These are phyloP conservation scores for Phytopythium helicoides DNA, from an alignment of 352 stramenopile species.

Conservation along the genomic window DNA sequence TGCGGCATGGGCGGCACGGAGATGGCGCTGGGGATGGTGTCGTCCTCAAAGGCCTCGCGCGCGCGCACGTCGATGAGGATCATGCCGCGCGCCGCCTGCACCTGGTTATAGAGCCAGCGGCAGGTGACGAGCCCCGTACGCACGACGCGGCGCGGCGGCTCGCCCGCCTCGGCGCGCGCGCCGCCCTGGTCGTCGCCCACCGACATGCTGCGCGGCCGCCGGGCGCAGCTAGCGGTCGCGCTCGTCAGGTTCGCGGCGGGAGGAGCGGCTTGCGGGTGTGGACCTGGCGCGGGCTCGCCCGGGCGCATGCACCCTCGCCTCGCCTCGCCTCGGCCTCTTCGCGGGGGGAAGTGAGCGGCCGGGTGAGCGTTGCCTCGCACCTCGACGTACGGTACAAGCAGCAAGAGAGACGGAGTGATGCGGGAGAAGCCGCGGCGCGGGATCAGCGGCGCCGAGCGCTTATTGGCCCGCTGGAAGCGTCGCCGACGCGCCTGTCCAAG, in stretches of 20 bases:
- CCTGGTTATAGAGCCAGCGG: slow-evolving; percentile 84
- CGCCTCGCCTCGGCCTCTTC: no score
- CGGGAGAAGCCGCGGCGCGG: no score
- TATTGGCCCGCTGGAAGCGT: no score
- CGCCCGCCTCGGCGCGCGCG: slow-evolving; percentile 14
- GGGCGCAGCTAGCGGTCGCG: background rate
- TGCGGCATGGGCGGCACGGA: slow-evolving; percentile 59
- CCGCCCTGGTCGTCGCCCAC: slow-evolving; percentile 34
- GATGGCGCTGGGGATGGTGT: slow-evolving; percentile 75
- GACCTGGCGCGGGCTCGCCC: no score
- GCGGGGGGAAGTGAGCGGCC: no score
- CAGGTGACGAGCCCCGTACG: slow-evolving; percentile 70
- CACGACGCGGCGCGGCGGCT: slow-evolving; percentile 48
- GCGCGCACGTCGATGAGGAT: slow-evolving; percentile 75
- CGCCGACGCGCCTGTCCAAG: no score
- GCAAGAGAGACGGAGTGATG: no score
- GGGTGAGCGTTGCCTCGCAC: no score
- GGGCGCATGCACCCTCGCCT: no score
- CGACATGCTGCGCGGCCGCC: slow-evolving; percentile 21
- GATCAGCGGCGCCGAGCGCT: no score
- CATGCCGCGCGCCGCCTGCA: slow-evolving; percentile 67
- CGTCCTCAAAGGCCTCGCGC: slow-evolving; percentile 52
- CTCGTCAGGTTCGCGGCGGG: background rate
- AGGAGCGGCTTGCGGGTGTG: no score
- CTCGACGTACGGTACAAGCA: no score